These are phyloP conservation scores for Eucalyptus cloeziana DNA, from an alignment of 345 rosid genomes.

Conservation along the genomic window DNA sequence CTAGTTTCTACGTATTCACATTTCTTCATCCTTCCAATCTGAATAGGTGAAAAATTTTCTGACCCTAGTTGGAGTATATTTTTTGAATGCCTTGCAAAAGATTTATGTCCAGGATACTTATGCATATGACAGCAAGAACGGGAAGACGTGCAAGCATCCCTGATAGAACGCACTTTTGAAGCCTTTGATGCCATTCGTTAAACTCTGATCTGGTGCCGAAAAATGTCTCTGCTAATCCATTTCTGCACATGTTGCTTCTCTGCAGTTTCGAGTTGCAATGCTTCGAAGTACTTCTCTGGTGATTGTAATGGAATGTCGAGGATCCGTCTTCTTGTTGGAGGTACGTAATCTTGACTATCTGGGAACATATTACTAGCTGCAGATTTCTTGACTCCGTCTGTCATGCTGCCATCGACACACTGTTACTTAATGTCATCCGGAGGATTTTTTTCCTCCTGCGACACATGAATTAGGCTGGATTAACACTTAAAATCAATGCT, in stretches of 20 bases:
- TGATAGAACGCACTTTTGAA: neutral
- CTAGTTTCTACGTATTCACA: neutral
- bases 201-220: neutral
- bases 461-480: neutral
- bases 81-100: neutral
- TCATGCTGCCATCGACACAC: neutral
- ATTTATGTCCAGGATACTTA: neutral
- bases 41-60: neutral
- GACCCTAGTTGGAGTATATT: neutral
- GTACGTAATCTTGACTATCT: slow-evolving; percentile 10
- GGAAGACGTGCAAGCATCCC: neutral
- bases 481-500: neutral
- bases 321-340: slow-evolving; percentile 56
- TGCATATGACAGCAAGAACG: neutral
- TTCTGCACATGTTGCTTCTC: neutral
- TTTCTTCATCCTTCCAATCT: neutral
- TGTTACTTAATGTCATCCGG: neutral
- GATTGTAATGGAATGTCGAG: slow-evolving; percentile 30
- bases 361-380: neutral
- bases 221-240: neutral
- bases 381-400: neutral
- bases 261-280: slow-evolving; percentile 18
- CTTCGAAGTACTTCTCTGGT: slow-evolving; percentile 26
- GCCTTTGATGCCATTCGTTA: neutral
- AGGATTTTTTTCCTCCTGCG: neutral